A percentile compares a stretch with the other conserved stretches of the same genome.
Evolutionary conservation across 257 asterid species (phyloP).

Genomic region (Linaria vulgaris): DNA sequence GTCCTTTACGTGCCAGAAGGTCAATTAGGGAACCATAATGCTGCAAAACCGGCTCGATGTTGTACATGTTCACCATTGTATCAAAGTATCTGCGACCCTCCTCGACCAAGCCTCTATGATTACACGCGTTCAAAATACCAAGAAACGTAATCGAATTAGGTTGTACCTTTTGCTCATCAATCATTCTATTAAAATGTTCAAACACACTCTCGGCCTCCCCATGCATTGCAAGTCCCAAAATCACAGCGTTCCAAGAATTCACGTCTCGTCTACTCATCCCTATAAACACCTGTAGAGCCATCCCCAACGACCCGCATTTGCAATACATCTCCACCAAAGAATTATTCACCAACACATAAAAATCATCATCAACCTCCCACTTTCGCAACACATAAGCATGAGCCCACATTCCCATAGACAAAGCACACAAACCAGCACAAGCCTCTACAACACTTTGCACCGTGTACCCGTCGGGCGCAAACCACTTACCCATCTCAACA

Average conservation of each 20-base stretch:
- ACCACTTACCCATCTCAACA: constrained; percentile 45
- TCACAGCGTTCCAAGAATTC: constrained; percentile 71
- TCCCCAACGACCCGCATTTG: constrained; percentile 66
- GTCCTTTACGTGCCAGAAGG: constrained; percentile 67
- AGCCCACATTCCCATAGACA: constrained; percentile 71
- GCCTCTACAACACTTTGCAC: constrained; percentile 72
- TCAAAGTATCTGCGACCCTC: constrained; percentile 58
- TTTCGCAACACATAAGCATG: constrained; percentile 58
- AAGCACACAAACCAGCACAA: constrained; percentile 70
- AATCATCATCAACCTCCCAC: constrained; percentile 25
- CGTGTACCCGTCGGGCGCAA: constrained; percentile 74
- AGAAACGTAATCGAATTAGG: constrained; percentile 75
- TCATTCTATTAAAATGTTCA: constrained; percentile 49
- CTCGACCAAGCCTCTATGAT: constrained; percentile 63
- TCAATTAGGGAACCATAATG: constrained; percentile 78
- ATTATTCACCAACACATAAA: constrained; percentile 50
- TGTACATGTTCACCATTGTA: constrained; percentile 44
- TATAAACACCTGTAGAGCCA: constrained; percentile 63
- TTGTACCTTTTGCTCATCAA: constrained; percentile 35
- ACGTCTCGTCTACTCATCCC: constrained; percentile 52
- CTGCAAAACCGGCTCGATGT: constrained; percentile 63
- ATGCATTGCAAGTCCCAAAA: constrained; percentile 63
- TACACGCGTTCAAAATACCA: constrained; percentile 66
- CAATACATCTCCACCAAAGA: constrained; percentile 74
- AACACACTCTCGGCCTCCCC: constrained; percentile 60